phyloP scores from a whole-genome alignment of 1,284 basidiomycete genomes.

The Ganoderma meredithae region DNA sequence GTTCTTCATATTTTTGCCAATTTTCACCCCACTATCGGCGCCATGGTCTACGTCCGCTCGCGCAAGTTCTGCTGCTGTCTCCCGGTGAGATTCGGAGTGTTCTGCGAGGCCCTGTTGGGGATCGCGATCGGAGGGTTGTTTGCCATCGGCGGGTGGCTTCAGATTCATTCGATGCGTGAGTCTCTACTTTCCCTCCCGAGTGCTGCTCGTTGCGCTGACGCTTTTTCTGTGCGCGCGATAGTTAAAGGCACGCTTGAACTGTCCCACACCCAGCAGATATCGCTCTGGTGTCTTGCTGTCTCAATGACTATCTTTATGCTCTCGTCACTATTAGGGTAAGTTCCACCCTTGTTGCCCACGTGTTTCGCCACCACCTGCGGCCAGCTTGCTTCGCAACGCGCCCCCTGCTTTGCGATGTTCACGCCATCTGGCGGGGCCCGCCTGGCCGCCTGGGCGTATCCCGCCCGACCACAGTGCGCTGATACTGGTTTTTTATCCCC shows the following conservation, averaged over 20 bases:
- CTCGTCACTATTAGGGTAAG: slow-evolving; percentile 59
- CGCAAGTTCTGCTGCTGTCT: slow-evolving; percentile 67
- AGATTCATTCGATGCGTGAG: slow-evolving; percentile 37
- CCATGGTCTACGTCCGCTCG: slow-evolving; percentile 41
- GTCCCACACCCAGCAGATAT: slow-evolving; percentile 46
- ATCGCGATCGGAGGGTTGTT: slow-evolving; percentile 53
- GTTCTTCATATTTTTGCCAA: slow-evolving; percentile 1
- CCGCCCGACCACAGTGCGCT: not conserved
- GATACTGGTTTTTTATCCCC: not conserved
- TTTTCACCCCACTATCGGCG: slow-evolving; percentile 14
- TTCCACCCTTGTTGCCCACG: slow-evolving; percentile 7
- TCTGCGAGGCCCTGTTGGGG: slow-evolving; percentile 58
- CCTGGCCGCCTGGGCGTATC: not conserved
- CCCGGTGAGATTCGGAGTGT: slow-evolving; percentile 67
- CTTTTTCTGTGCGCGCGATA: slow-evolving; percentile 8
- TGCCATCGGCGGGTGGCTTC: slow-evolving; percentile 52
- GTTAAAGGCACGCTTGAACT: slow-evolving; percentile 36
- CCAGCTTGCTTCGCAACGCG: not conserved
- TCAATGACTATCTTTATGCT: slow-evolving; percentile 57
- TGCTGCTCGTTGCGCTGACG: not conserved
- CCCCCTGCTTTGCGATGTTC: not conserved
- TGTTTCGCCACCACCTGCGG: not conserved
- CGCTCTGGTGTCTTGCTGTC: slow-evolving; percentile 54
- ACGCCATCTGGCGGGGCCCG: not conserved
- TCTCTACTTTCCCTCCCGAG: slow-evolving; percentile 11